These are phyloP conservation scores for Xylaria sp. DNA, from an alignment of 2,329 filamentous ascomycete genomes.

Conservation along the genomic window DNA sequence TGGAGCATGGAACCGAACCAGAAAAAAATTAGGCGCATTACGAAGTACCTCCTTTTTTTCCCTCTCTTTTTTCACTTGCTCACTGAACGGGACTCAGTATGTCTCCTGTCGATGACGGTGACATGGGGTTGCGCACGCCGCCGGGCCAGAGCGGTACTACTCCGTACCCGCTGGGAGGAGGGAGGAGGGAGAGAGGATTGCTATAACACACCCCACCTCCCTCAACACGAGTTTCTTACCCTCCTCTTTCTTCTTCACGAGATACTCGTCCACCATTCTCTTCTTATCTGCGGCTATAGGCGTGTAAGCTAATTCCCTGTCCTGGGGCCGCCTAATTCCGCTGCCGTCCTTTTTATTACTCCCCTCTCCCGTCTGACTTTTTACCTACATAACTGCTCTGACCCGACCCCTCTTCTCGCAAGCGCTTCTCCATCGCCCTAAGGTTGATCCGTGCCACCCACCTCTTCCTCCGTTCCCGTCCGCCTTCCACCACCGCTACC, in stretches of 20 bases:
- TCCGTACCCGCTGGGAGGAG: not conserved
- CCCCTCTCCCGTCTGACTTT: constrained; percentile 44
- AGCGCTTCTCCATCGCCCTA: constrained; percentile 33
- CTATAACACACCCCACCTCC: constrained; percentile 56
- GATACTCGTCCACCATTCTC: constrained; percentile 60
- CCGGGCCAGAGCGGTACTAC: constrained; percentile 15
- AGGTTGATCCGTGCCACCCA: constrained; percentile 37
- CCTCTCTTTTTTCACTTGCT: not conserved
- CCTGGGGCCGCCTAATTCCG: constrained; percentile 58
- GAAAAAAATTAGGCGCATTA: not conserved
- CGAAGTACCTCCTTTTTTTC: not conserved
- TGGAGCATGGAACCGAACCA: constrained; percentile 3
- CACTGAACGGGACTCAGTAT: no score
- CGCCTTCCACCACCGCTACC: constrained; percentile 18
- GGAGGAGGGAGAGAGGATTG: constrained; percentile 14
- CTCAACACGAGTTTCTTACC: constrained; percentile 50
- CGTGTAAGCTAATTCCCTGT: constrained; percentile 63
- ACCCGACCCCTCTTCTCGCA: constrained; percentile 28
- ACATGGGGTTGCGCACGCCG: not conserved
- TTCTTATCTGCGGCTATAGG: constrained; percentile 63
- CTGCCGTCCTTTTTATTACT: constrained; percentile 49
- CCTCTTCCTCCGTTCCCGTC: constrained; percentile 23
- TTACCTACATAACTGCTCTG: no score
- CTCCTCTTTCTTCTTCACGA: constrained; percentile 57
- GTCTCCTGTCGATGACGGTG: not conserved